Evolutionary conservation across 352 stramenopile species (phyloP).

Genomic region (Lagenidium giganteum): DNA sequence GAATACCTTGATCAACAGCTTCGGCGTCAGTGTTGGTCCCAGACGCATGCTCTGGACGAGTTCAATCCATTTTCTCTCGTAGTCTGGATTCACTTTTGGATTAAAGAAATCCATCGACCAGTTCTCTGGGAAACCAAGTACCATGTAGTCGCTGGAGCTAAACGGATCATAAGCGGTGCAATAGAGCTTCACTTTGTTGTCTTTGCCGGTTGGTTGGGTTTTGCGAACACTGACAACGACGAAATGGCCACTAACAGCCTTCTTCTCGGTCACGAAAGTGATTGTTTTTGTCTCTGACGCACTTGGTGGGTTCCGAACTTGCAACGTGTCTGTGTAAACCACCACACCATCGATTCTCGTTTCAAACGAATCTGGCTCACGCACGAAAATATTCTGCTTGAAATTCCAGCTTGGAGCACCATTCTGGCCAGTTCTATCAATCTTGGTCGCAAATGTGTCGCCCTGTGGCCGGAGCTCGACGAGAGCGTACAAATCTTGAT

Average conservation of each 20-base stretch:
- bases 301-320: conserved; percentile 39
- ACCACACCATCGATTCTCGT: conserved; percentile 58
- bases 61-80: conserved; percentile 44
- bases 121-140: conserved; percentile 52
- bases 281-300: conserved; percentile 33
- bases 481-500: conserved; percentile 60
- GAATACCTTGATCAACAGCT: conserved; percentile 61
- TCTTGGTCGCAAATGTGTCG: conserved; percentile 41
- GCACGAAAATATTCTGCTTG: conserved; percentile 35
- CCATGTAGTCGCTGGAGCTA: conserved; percentile 72
- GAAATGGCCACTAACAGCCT: conserved; percentile 36
- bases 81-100: conserved; percentile 26
- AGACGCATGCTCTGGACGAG: conserved; percentile 52
- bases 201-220: conserved; percentile 25
- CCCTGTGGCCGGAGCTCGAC: conserved; percentile 67
- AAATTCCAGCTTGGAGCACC: conserved; percentile 61
- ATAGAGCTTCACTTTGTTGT: conserved; percentile 38
- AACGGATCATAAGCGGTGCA: conserved; percentile 82
- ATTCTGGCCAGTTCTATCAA: conserved; percentile 39
- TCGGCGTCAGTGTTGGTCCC: conserved; percentile 54
- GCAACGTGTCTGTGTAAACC: conserved; percentile 75
- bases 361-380: conserved; percentile 41
- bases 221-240: conserved; percentile 66
- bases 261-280: conserved; percentile 33
- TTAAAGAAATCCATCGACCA: conserved; percentile 75